phyloP scores from a whole-genome alignment of 805 yeast species.

The Jamesozyma jinghongensis region DNA sequence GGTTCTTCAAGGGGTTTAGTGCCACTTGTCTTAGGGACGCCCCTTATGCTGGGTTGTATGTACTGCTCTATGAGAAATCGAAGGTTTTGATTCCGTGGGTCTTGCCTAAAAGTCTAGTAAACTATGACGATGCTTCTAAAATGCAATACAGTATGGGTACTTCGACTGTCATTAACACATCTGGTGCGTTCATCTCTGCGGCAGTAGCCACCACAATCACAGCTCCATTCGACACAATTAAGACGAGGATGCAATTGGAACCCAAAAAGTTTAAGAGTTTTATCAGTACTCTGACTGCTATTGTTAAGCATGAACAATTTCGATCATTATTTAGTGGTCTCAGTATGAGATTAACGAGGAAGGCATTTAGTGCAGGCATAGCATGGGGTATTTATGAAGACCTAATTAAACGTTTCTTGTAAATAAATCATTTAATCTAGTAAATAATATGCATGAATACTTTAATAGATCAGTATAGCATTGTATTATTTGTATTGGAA shows the following conservation, averaged over 20 bases:
- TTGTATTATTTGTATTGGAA: too few relatives aligned
- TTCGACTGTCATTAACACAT: conserved; percentile 55
- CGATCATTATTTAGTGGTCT: conserved; percentile 72
- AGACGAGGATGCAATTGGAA: conserved; percentile 79
- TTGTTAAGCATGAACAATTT: conserved; percentile 39
- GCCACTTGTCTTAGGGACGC: conserved; percentile 88
- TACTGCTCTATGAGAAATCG: conserved; percentile 70
- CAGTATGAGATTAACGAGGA: conserved; percentile 68
- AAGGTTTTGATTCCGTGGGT: conserved; percentile 47
- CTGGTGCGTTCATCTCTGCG: conserved; percentile 75
- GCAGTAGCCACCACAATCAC: conserved; percentile 73
- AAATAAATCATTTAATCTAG: conserved; percentile 1
- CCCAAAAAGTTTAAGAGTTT: conserved; percentile 40
- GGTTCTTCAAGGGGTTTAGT: conserved; percentile 80
- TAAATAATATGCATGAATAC: neutral
- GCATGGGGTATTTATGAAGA: conserved; percentile 98
- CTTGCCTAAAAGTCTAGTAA: conserved; percentile 18
- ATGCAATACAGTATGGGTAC: conserved; percentile 27
- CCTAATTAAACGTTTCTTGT: conserved; percentile 39
- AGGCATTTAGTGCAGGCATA: conserved; percentile 86
- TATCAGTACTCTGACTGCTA: conserved; percentile 32
- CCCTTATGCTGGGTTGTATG: conserved; percentile 92
- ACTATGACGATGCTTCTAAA: conserved; percentile 10
- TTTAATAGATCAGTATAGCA: neutral
- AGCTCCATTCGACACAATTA: conserved; percentile 91